Base-by-base conservation (phyloP, 2,329 filamentous ascomycete species). In the Byssothecium circinans region DNA sequence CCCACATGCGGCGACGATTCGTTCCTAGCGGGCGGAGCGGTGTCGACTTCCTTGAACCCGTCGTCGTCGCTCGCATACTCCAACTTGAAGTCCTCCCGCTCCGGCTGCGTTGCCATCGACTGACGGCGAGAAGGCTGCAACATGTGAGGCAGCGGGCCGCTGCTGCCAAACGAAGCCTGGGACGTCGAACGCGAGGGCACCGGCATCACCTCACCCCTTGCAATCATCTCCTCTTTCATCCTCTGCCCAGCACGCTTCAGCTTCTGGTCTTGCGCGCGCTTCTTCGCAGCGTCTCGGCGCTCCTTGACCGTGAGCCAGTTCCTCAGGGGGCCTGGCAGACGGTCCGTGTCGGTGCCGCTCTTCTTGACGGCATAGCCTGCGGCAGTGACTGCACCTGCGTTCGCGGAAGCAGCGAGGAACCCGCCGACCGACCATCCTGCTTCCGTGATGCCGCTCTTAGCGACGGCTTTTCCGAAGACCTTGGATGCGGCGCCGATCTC, bases 351-450 rank as follows among this genome's bases (percentile, higher is more conserved):
- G 2, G 33, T 19, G 1, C 45, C 47, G 4, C 39, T 23, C 2
- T 36, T 33, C 1, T 44, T 34, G 11, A 56, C 30, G 4, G 49
- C 51, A 32, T 35, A 47, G 7, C 18, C 30, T 2, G 45, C 49
- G 1, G 43, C 12, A 2, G 8, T 14, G 10, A 47, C 36, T 1
- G 46, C 53, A 25, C 39, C 19, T 18, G 45, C 47, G 25, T 52
- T 52, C 8, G 48, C 49, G 6, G 42, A 46, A 2, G 30, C 33
- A 2, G 47, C 43, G 2, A 55, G 43, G 1, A 54, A 53, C 5
- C 43, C 33, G 8, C 54, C 48, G 20, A 62, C 33, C 25, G 55
- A 57, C 30, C 27, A 45, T 2, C 51, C 35, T 2, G 58, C 58
- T 39, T 50, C 55, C 0, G 41, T 36, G 5, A 63, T 15, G 14